A percentile compares a stretch with the other conserved stretches of the same genome.
These are phyloP conservation scores for Arthrobotrys iridis DNA, from an alignment of 2,329 filamentous ascomycete species.

Conservation along the genomic window DNA sequence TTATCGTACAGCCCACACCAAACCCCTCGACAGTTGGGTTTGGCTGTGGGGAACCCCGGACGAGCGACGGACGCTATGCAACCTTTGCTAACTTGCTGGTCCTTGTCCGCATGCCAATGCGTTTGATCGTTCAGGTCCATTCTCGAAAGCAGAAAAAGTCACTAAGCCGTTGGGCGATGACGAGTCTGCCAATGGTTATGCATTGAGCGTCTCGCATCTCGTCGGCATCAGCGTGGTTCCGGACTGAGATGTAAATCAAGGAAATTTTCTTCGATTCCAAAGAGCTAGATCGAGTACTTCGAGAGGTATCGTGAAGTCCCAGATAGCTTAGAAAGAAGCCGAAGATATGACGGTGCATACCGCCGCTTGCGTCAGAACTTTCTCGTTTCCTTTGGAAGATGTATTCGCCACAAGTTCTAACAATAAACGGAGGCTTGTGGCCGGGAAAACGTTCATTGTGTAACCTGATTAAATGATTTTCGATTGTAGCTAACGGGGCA, in stretches of 20 bases:
- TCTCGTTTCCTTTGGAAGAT: slow-evolving; percentile 8
- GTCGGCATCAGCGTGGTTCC: slow-evolving; percentile 6
- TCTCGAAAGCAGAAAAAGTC: slow-evolving; percentile 33
- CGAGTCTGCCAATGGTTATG: slow-evolving; percentile 12
- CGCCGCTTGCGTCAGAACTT: slow-evolving; percentile 44
- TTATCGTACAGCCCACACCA: slow-evolving; percentile 47
- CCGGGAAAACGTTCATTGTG: slow-evolving; percentile 29
- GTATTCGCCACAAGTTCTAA: slow-evolving; percentile 24
- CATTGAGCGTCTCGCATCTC: slow-evolving; percentile 23
- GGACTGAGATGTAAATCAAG: slow-evolving; percentile 20
- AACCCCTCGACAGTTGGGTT: slow-evolving; percentile 51
- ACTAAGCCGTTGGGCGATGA: slow-evolving; percentile 23
- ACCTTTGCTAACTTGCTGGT: slow-evolving; percentile 48
- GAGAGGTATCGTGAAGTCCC: background rate
- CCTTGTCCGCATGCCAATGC: slow-evolving; percentile 52
- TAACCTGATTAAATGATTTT: slow-evolving; percentile 24
- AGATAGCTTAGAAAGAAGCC: background rate
- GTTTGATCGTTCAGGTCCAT: slow-evolving; percentile 43
- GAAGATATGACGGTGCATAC: slow-evolving; percentile 19
- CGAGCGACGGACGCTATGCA: slow-evolving; percentile 53
- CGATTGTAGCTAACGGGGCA: slow-evolving; percentile 1
- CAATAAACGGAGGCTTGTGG: background rate
- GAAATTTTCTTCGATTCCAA: background rate
- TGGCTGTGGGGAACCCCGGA: slow-evolving; percentile 55
- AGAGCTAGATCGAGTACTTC: background rate